Conservation (phyloP, 1,284 basidiomycete genomes). For the Papiliotrema laurentii region DNA sequence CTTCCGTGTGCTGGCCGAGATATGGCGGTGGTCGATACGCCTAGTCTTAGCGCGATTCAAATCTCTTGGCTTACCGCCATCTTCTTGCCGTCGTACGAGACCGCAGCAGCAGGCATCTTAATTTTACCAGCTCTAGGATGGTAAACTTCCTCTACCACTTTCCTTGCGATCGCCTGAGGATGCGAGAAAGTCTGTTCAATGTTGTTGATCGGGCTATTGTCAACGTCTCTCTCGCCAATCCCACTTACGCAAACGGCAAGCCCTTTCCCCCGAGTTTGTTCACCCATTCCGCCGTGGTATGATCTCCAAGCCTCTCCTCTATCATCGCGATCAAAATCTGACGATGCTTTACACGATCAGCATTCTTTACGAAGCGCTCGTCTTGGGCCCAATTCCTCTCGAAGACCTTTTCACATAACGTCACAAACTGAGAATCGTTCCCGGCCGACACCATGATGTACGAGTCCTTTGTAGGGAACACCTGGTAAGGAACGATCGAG, state of each 20-base stretch:
- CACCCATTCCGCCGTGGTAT: constrained; percentile 68
- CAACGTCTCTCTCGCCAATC: background rate
- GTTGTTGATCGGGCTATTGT: constrained; percentile 74
- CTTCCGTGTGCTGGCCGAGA: constrained; percentile 74
- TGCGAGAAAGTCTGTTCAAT: constrained; percentile 86
- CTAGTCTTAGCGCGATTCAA: constrained; percentile 47
- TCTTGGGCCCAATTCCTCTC: constrained; percentile 38
- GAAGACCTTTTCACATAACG: constrained; percentile 37
- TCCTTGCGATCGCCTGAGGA: constrained; percentile 71
- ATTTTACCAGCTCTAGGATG: constrained; percentile 75
- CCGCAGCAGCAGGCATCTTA: constrained; percentile 80
- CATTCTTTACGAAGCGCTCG: constrained; percentile 66
- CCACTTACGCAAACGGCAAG: constrained; percentile 63
- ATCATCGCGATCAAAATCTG: constrained; percentile 68
- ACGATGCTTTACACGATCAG: constrained; percentile 70
- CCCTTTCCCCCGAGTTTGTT: constrained; percentile 67
- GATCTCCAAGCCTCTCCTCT: constrained; percentile 57
- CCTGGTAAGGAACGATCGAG: constrained; percentile 86
- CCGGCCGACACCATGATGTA: constrained; percentile 92
- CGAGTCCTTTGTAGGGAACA: constrained; percentile 82
- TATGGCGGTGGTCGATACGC: constrained; percentile 73
- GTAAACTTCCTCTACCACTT: constrained; percentile 61
- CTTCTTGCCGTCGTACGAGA: constrained; percentile 78
- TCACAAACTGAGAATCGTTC: constrained; percentile 73
- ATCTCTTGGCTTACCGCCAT: constrained; percentile 24